These are phyloP conservation scores for Dioscorea zingiberensis DNA, from an alignment of 106 monocot species.

Conservation along the genomic window DNA sequence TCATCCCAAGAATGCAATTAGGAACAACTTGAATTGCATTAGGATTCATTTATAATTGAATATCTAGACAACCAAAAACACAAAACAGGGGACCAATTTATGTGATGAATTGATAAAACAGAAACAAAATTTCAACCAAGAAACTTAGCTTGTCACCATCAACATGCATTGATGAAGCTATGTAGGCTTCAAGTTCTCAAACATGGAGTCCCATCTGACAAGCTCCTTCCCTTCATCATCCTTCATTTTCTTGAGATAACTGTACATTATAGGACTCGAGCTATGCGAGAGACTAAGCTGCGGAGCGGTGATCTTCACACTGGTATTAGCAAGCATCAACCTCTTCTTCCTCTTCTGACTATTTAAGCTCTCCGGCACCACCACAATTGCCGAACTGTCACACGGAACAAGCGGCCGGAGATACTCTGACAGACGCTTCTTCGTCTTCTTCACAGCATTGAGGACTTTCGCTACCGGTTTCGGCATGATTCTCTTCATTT, in stretches of 20 bases:
- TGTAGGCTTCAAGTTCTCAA: constrained; percentile 47
- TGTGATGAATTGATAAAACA: too few relatives aligned
- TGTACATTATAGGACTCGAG: background rate
- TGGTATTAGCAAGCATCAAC: constrained; percentile 19
- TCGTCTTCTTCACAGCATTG: background rate
- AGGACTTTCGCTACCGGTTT: background rate
- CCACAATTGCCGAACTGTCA: background rate
- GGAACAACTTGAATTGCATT: too few relatives aligned
- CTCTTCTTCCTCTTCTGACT: background rate
- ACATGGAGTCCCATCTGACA: constrained; percentile 60
- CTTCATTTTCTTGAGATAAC: background rate
- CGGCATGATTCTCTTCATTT: background rate
- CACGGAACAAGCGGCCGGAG: background rate
- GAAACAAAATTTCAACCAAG: too few relatives aligned
- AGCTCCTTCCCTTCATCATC: background rate
- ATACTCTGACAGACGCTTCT: constrained; percentile 3
- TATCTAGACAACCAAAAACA: too few relatives aligned
- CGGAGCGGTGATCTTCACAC: background rate
- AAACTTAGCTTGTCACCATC: too few relatives aligned
- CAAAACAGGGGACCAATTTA: too few relatives aligned
- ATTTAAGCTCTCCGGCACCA: background rate
- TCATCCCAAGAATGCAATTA: too few relatives aligned
- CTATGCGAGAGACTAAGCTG: background rate
- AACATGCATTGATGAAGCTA: constrained; percentile 1
- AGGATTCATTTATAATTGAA: too few relatives aligned